Percentiles rank a stretch among this genome's conserved stretches.
Conservation (phyloP, 331 rosid genomes). For the Rhamnella rubrinervis region DNA sequence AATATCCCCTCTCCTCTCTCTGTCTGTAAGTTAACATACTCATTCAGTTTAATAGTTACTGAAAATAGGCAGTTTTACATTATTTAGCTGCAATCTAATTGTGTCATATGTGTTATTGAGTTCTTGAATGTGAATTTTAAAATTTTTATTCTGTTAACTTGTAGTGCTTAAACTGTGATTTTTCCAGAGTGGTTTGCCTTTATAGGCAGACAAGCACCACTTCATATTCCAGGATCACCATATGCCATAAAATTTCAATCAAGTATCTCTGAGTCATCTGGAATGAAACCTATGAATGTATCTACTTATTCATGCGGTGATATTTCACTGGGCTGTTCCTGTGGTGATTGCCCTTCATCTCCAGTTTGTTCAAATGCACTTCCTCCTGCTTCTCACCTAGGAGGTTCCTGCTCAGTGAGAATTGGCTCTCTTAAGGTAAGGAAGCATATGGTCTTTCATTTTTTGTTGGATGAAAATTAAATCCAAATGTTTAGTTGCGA, state of each 20-base stretch:
- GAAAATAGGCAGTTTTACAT: not conserved
- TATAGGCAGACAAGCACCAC: conserved; percentile 74
- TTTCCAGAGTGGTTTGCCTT: conserved; percentile 91
- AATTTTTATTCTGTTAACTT: conserved; percentile 14
- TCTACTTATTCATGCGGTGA: conserved; percentile 91
- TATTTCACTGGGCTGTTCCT: conserved; percentile 90
- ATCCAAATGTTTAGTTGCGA: too few species aligned
- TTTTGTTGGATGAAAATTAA: not conserved
- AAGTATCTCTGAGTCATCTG: conserved; percentile 51
- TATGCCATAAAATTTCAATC: conserved; percentile 66
- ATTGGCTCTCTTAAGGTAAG: conserved; percentile 82
- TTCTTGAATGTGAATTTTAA: conserved; percentile 16
- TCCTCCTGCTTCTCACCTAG: conserved; percentile 43
- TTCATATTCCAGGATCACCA: conserved; percentile 69
- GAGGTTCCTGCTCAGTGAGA: conserved; percentile 67
- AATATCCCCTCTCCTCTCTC: conserved; percentile 16
- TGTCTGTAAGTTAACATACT: not conserved
- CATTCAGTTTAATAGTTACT: too few species aligned
- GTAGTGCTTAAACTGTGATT: conserved; percentile 25
- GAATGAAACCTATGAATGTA: conserved; percentile 90
- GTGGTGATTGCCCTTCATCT: conserved; percentile 95
- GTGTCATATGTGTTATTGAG: conserved; percentile 17
- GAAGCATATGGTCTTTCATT: conserved; percentile 8
- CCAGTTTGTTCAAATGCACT: conserved; percentile 68
- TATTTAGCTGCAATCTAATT: conserved; percentile 5